A percentile compares a stretch with the other conserved stretches of the same genome.
Evolutionary conservation across 192 early-diverging fungal genomes (phyloP).

Genomic region (Spinellus fusiger): DNA sequence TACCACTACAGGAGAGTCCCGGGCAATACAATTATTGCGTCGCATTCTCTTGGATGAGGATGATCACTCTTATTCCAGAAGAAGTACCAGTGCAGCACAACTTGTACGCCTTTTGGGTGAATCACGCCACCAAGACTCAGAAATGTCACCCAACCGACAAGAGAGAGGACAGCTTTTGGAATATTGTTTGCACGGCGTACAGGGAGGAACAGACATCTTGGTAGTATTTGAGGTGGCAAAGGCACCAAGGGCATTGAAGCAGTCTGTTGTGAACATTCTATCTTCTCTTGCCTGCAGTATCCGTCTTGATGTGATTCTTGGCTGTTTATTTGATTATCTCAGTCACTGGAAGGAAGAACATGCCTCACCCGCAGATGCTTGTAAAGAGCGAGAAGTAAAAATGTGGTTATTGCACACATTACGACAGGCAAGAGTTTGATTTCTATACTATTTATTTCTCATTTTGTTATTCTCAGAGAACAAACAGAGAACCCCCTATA

Average conservation of each 20-base stretch:
- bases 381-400: conserved; percentile 13
- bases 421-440: conserved; percentile 6
- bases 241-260: conserved; percentile 2
- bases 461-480: too few species aligned
- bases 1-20: background rate
- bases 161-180: conserved; percentile 5
- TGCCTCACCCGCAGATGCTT: background rate
- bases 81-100: background rate
- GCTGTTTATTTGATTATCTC: conserved; percentile 13
- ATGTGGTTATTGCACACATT: conserved; percentile 14
- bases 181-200: conserved; percentile 3
- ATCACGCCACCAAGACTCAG: background rate
- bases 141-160: conserved; percentile 1
- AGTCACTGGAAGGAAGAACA: background rate
- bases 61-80: background rate
- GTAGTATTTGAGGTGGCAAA: conserved; percentile 1
- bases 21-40: conserved; percentile 10
- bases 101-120: conserved; percentile 7
- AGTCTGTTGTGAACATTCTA: conserved; percentile 3
- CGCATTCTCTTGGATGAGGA: conserved; percentile 6
- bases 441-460: too few species aligned
- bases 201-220: background rate
- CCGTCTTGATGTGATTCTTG: conserved; percentile 7
- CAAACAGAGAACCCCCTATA: background rate
- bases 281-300: conserved; percentile 10